These are phyloP conservation scores for Vicia villosa DNA, from an alignment of 306 rosid genomes.

Conservation along the genomic window DNA sequence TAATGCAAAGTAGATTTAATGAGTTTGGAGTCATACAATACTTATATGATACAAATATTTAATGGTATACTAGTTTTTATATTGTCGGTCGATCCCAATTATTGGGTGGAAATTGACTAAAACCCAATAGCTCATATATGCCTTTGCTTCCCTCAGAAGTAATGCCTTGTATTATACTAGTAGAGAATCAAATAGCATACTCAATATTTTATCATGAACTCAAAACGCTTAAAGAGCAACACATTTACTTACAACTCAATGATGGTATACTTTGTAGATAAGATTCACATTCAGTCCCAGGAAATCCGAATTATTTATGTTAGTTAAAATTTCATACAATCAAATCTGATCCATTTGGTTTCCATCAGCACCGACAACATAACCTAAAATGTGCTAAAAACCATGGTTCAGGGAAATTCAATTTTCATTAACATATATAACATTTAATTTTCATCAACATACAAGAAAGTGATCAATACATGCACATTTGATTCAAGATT, in stretches of 20 bases:
- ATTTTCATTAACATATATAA: conserved; percentile 23
- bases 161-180: too few relatives aligned
- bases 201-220: too few relatives aligned
- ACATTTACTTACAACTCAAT: neutral
- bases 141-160: too few relatives aligned
- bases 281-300: neutral
- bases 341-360: neutral
- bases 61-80: too few relatives aligned
- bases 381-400: neutral
- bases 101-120: too few relatives aligned
- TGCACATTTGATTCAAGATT: conserved; percentile 21
- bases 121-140: too few relatives aligned
- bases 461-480: conserved; percentile 21
- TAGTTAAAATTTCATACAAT: neutral
- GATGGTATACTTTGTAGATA: neutral
- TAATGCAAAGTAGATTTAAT: too few relatives aligned
- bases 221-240: too few relatives aligned
- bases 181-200: too few relatives aligned
- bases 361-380: neutral
- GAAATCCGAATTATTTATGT: neutral
- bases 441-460: conserved; percentile 13
- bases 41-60: too few relatives aligned
- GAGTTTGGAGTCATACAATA: too few relatives aligned
- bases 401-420: neutral
- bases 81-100: too few relatives aligned